phyloP scores from a whole-genome alignment of 2,329 filamentous ascomycete genomes.

The Neopestalotiopsis sp. region DNA sequence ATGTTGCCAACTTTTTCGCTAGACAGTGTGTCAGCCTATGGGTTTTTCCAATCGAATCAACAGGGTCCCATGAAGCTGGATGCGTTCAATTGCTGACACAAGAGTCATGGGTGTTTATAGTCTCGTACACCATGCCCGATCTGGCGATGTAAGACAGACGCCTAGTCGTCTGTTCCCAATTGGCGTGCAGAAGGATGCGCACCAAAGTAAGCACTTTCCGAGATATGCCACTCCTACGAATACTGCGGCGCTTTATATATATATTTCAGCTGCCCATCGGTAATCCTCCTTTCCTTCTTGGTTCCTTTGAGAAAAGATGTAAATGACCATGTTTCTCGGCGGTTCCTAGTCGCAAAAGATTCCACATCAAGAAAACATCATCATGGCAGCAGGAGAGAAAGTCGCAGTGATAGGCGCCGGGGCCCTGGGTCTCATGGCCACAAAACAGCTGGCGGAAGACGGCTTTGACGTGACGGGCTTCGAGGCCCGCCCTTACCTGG shows the following conservation, averaged over 20 bases:
- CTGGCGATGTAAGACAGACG: background rate
- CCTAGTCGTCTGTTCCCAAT: background rate
- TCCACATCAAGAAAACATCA: background rate
- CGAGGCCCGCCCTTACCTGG: conserved; percentile 21
- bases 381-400: background rate
- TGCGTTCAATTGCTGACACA: background rate
- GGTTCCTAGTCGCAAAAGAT: background rate
- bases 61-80: background rate
- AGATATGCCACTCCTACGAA: background rate
- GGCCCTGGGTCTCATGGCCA: conserved; percentile 22
- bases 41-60: background rate
- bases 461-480: conserved; percentile 23
- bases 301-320: background rate
- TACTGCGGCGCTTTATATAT: background rate
- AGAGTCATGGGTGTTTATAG: background rate
- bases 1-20: background rate
- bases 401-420: conserved; percentile 29
- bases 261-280: background rate
- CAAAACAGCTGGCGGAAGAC: conserved; percentile 25
- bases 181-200: background rate
- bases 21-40: background rate
- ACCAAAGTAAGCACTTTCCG: background rate
- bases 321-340: background rate
- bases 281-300: too few relatives aligned
- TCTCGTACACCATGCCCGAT: conserved; percentile 5